These are phyloP conservation scores for Endocalyx cinctus DNA, from an alignment of 2,329 filamentous ascomycete genomes.

Conservation along the genomic window DNA sequence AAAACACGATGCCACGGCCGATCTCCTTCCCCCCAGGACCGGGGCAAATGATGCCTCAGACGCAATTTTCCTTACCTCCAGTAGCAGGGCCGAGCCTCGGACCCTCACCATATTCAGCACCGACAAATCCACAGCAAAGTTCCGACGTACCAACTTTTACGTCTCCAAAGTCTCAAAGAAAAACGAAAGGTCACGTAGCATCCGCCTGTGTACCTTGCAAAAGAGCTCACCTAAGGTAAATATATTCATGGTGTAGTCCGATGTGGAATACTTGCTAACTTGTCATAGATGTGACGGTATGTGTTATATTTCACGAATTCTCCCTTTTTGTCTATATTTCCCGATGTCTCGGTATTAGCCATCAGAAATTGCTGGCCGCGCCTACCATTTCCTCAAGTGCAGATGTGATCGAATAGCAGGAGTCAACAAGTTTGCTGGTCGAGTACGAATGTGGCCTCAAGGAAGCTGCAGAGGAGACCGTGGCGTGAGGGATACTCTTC, in stretches of 20 bases:
- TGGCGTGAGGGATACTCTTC: too few species aligned
- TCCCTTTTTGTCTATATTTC: too few species aligned
- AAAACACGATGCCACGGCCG: conserved; percentile 29
- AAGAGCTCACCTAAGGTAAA: conserved; percentile 69
- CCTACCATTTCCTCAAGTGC: too few species aligned
- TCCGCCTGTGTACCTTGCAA: conserved; percentile 85
- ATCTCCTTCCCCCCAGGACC: conserved; percentile 29
- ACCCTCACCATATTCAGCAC: conserved; percentile 23
- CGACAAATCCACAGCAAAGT: conserved; percentile 31
- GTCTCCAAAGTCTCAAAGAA: conserved; percentile 59
- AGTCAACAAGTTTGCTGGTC: too few species aligned
- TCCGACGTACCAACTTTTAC: conserved; percentile 44
- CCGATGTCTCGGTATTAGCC: too few species aligned
- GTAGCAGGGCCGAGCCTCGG: conserved; percentile 26
- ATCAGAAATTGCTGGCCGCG: too few species aligned
- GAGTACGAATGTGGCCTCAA: too few species aligned
- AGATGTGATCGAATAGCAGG: too few species aligned
- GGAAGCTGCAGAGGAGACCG: too few species aligned
- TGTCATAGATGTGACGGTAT: conserved; percentile 57
- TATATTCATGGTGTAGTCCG: conserved; percentile 9
- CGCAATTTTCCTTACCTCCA: conserved; percentile 31
- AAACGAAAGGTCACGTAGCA: conserved; percentile 76
- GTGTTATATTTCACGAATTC: conserved; percentile 37
- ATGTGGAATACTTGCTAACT: conserved; percentile 26
- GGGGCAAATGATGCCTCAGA: conserved; percentile 27